These are phyloP conservation scores for Myochromella boudieri DNA, from an alignment of 768 basidiomycete species.

Conservation along the genomic window DNA sequence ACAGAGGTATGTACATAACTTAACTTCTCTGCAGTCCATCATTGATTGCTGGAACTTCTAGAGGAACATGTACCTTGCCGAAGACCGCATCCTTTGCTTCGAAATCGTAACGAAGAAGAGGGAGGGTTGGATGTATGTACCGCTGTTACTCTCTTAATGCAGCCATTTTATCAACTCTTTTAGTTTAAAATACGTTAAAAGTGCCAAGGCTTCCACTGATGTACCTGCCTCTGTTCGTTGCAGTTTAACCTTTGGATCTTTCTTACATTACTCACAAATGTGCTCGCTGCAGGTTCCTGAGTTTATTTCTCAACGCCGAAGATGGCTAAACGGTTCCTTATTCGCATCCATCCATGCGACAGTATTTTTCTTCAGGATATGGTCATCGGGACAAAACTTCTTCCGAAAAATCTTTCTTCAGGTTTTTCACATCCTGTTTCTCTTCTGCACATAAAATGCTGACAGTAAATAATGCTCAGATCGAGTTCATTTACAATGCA, in stretches of 20 bases:
- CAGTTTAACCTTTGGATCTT: neutral
- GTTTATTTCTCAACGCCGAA: slow-evolving; percentile 91
- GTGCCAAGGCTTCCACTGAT: slow-evolving; percentile 94
- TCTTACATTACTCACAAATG: neutral
- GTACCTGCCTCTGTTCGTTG: slow-evolving; percentile 73
- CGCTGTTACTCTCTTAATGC: slow-evolving; percentile 10
- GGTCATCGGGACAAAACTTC: slow-evolving; percentile 88
- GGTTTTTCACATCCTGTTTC: slow-evolving; percentile 32
- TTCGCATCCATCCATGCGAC: slow-evolving; percentile 94
- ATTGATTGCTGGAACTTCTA: slow-evolving; percentile 33
- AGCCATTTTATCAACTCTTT: slow-evolving; percentile 6
- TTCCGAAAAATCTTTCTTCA: slow-evolving; percentile 78
- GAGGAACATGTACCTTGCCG: slow-evolving; percentile 91
- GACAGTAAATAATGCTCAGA: slow-evolving; percentile 27
- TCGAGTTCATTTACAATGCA: slow-evolving; percentile 92
- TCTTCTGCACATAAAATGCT: neutral
- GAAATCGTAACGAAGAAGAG: slow-evolving; percentile 90
- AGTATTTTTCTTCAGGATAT: slow-evolving; percentile 84
- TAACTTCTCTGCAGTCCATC: neutral
- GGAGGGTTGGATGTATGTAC: slow-evolving; percentile 76
- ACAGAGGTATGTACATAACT: slow-evolving; percentile 13
- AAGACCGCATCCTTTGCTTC: slow-evolving; percentile 90
- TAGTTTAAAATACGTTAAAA: slow-evolving; percentile 87
- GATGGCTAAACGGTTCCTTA: slow-evolving; percentile 87
- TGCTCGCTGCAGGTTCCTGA: slow-evolving; percentile 62